Percentiles rank a stretch among this genome's conserved stretches.
Conservation (phyloP, 768 basidiomycete genomes). For the Naganishia kalamii region DNA sequence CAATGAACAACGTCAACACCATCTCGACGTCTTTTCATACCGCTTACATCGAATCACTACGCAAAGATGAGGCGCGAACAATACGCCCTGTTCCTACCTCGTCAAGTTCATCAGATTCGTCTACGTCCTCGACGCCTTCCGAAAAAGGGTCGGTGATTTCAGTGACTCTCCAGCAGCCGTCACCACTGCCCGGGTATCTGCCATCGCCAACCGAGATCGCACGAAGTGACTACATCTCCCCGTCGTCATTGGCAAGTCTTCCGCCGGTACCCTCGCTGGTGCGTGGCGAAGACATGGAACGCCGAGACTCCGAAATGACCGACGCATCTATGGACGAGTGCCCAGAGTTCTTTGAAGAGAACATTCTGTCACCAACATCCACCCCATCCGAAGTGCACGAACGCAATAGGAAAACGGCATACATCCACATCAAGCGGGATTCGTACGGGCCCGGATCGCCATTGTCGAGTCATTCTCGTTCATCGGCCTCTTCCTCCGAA, state of each 20-base stretch:
- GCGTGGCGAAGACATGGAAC: background rate
- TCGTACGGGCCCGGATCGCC: conserved; percentile 20
- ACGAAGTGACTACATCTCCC: background rate
- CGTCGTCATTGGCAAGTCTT: background rate
- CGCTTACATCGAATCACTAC: background rate
- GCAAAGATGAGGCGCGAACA: background rate
- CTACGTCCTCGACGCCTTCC: background rate
- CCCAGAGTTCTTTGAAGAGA: background rate
- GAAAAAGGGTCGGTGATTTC: conserved; percentile 1
- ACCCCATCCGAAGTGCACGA: background rate
- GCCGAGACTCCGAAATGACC: conserved; percentile 8
- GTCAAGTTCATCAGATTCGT: background rate
- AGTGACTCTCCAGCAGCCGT: conserved; percentile 2
- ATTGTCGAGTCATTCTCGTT: conserved; percentile 12
- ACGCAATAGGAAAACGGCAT: background rate
- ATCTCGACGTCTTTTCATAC: background rate
- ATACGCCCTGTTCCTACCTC: background rate
- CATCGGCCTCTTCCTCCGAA: background rate
- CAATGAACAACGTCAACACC: background rate
- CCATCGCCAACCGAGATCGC: background rate
- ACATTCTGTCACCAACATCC: background rate
- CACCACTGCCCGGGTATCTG: background rate
- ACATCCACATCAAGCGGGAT: conserved; percentile 10
- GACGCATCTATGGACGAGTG: conserved; percentile 9
- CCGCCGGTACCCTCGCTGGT: conserved; percentile 6